Evolutionary conservation across 768 basidiomycete genomes (phyloP), one percentile per base, ranked within the genome.

Genomic region (Naganishia randhawae): DNA sequence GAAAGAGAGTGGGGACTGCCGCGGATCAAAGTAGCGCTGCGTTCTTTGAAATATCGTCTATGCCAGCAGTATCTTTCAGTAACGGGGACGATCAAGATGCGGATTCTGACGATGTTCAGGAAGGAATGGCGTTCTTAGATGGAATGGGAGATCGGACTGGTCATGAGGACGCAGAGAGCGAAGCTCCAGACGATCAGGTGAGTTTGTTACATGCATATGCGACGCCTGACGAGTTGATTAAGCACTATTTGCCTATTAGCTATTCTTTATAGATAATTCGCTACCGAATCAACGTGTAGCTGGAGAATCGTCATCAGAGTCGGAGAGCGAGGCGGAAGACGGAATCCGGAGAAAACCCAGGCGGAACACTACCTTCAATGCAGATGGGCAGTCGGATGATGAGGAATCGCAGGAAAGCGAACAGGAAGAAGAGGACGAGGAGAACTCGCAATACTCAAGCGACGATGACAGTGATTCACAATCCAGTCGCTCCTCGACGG

Each of bases 211-310:
- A 11, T 17, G 1, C 35, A n/a, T 19, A 6, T 9, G 10, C 45
- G 39, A 25, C 6, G 50, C 22, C 32, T 67, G 64, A 65, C 66
- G 22, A 10, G 25, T 4, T 51, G 50, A 75, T 17, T 32, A 25
- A 32, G 16, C 17, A 53, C 5, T 17, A 3, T 11, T 22, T 42
- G 19, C 8, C 22, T 13, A 11, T 8, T 25, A 69, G 75, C 71
- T 79, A 25, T 79, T 77, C 71, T 76, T 70, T 3, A 65, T 79
- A 22, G 78, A 79, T 67, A 77, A 73, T 11, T 73, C 77, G 1
- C 66, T 35, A 42, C 42, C 51, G 48, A 71, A 19, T 33, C 66
- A 32, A 54, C 66, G 32, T 71, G 66, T 61, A 48, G 57, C 62
- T 33, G 71, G 67, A 10, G 66, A 48, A 22, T 57, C 42, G 25